phyloP scores from a whole-genome alignment of 441 rosid species.

The Dalechampia spathulata region DNA sequence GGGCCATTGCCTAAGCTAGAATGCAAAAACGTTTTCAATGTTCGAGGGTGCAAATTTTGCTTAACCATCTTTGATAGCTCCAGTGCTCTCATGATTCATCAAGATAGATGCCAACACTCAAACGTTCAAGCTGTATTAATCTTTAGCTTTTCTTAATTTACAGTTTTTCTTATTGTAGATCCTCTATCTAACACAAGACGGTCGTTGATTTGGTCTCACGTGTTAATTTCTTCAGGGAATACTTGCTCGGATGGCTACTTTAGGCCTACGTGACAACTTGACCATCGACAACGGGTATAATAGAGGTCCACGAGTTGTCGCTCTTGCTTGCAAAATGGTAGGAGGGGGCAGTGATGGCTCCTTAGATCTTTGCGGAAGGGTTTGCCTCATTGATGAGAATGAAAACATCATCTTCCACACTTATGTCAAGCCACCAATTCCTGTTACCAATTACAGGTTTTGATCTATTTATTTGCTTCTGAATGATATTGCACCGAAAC shows the following conservation, averaged over 20 bases:
- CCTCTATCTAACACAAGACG: no score
- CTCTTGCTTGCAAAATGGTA: constrained; percentile 85
- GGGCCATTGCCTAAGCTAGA: constrained; percentile 89
- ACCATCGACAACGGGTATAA: constrained; percentile 31
- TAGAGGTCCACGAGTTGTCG: constrained; percentile 53
- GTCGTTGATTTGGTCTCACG: no score
- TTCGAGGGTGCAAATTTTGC: constrained; percentile 78
- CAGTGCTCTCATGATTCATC: constrained; percentile 57
- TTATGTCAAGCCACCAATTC: constrained; percentile 63
- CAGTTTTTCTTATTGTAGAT: not conserved
- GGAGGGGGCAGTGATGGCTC: constrained; percentile 94
- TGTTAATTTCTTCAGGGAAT: no score
- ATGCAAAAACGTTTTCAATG: constrained; percentile 63
- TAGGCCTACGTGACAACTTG: constrained; percentile 54
- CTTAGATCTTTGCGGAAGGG: constrained; percentile 65
- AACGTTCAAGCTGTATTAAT: constrained; percentile 30
- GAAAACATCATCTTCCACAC: constrained; percentile 70
- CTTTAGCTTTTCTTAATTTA: not conserved
- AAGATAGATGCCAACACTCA: constrained; percentile 64
- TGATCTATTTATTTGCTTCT: no score
- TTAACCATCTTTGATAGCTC: constrained; percentile 52
- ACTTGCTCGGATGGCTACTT: constrained; percentile 43
- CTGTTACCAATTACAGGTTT: constrained; percentile 67
- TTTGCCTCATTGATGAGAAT: constrained; percentile 65
- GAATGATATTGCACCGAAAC: no score